These are phyloP conservation scores for Hypericum perforatum DNA, from an alignment of 345 rosid species.

Conservation along the genomic window DNA sequence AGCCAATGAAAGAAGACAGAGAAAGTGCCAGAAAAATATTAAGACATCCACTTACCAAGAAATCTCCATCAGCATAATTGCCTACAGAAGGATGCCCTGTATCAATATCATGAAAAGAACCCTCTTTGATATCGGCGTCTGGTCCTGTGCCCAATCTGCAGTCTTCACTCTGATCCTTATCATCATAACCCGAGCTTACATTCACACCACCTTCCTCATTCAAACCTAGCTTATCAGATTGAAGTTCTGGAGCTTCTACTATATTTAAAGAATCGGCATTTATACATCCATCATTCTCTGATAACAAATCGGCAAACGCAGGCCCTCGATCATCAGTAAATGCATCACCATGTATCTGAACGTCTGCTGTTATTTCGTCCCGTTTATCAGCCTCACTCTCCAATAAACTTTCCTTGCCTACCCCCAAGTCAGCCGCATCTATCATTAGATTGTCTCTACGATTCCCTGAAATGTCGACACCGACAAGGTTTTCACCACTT, in stretches of 20 bases:
- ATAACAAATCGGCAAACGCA: slow-evolving; percentile 11
- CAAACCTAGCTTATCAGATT: slow-evolving; percentile 14
- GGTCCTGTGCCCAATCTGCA: slow-evolving; percentile 18
- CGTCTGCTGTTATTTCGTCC: slow-evolving; percentile 20
- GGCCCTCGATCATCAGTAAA: slow-evolving; percentile 16
- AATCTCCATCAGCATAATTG: slow-evolving; percentile 23
- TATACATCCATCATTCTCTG: slow-evolving; percentile 23
- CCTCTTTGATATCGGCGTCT: slow-evolving; percentile 13
- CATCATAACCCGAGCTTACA: slow-evolving; percentile 27
- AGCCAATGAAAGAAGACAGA: slow-evolving; percentile 3
- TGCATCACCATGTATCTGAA: slow-evolving; percentile 17
- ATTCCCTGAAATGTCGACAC: slow-evolving; percentile 16
- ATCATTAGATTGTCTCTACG: neutral
- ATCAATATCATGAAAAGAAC: slow-evolving; percentile 24
- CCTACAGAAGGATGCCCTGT: slow-evolving; percentile 20
- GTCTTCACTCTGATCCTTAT: slow-evolving; percentile 32
- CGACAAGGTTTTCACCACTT: slow-evolving; percentile 16
- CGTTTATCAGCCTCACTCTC: slow-evolving; percentile 29
- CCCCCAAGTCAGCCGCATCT: slow-evolving; percentile 26
- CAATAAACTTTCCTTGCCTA: slow-evolving; percentile 20
- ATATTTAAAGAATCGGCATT: slow-evolving; percentile 24
- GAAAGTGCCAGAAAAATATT: neutral
- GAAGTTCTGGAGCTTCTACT: slow-evolving; percentile 24
- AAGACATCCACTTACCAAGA: slow-evolving; percentile 32
- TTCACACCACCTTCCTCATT: slow-evolving; percentile 23